phyloP scores from a whole-genome alignment of 768 basidiomycete species.

The Boletus insuetus region DNA sequence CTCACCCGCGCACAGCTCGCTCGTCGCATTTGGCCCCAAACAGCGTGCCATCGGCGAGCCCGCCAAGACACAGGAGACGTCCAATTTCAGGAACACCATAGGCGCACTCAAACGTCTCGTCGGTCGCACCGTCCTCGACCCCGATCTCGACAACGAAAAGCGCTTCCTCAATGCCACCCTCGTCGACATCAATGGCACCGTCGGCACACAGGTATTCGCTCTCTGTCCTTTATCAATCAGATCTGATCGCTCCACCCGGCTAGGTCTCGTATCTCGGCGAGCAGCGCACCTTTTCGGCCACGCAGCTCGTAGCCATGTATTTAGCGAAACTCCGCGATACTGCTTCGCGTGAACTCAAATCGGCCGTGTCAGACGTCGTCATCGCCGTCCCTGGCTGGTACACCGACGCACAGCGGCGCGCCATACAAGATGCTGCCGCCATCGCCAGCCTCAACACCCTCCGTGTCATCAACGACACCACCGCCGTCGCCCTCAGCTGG shows the following conservation, averaged over 20 bases:
- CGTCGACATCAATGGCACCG: conserved; percentile 77
- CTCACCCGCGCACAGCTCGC: conserved; percentile 53
- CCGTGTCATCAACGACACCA: conserved; percentile 95
- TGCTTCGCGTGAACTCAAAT: conserved; percentile 81
- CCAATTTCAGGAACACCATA: conserved; percentile 97
- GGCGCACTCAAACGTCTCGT: conserved; percentile 90
- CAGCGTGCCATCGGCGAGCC: conserved; percentile 91
- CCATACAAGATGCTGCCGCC: conserved; percentile 82
- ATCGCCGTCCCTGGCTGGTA: conserved; percentile 97
- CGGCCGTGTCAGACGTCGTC: conserved; percentile 84
- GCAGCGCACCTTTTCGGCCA: conserved; percentile 72
- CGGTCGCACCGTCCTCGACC: conserved; percentile 75
- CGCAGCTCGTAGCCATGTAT: conserved; percentile 91
- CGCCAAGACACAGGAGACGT: conserved; percentile 96
- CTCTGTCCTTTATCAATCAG: conserved; percentile 2
- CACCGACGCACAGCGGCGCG: conserved; percentile 90
- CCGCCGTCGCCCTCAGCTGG: conserved; percentile 93
- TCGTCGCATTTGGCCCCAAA: conserved; percentile 91
- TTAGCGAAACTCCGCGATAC: conserved; percentile 89
- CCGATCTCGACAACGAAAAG: conserved; percentile 84
- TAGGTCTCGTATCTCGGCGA: conserved; percentile 92
- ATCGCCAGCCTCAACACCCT: conserved; percentile 90
- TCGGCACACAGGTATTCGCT: conserved; percentile 72
- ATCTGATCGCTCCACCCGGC: conserved; percentile 6
- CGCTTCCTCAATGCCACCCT: conserved; percentile 88